Conservation (phyloP, 2,329 filamentous ascomycete species). For the Fusarium sp. region DNA sequence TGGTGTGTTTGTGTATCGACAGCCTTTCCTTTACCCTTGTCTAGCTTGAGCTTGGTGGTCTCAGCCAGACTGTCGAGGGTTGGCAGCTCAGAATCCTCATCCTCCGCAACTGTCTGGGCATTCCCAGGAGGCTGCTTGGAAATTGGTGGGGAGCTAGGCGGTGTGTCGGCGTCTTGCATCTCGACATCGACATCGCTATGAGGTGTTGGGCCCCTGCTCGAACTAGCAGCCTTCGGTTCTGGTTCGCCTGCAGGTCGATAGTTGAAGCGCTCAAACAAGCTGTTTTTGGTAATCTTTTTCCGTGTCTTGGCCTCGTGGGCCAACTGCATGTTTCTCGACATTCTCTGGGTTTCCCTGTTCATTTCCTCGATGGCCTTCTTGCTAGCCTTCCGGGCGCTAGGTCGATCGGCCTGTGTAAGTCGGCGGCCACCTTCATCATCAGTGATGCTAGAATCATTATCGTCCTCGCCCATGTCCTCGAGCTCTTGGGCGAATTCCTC, state of each 20-base stretch:
- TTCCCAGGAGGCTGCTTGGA: constrained; percentile 51
- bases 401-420: constrained; percentile 78
- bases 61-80: constrained; percentile 56
- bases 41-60: constrained; percentile 54
- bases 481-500: constrained; percentile 55
- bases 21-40: constrained; percentile 76
- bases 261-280: constrained; percentile 88
- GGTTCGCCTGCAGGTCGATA: constrained; percentile 67
- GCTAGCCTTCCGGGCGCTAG: constrained; percentile 83
- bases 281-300: constrained; percentile 89
- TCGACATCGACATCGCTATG: constrained; percentile 69
- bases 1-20: constrained; percentile 34
- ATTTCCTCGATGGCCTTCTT: constrained; percentile 97
- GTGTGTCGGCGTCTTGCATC: constrained; percentile 70
- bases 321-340: constrained; percentile 91
- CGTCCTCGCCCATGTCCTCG: constrained; percentile 55
- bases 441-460: constrained; percentile 66
- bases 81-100: constrained; percentile 45
- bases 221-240: constrained; percentile 63
- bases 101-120: constrained; percentile 16
- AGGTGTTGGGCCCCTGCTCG: constrained; percentile 68
- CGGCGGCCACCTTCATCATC: constrained; percentile 75
- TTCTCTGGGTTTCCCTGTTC: constrained; percentile 92
- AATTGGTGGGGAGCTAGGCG: constrained; percentile 78
- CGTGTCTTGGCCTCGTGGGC: constrained; percentile 90